Conservation (phyloP, 148 eudicot species). For the Selenicereus undatus region DNA sequence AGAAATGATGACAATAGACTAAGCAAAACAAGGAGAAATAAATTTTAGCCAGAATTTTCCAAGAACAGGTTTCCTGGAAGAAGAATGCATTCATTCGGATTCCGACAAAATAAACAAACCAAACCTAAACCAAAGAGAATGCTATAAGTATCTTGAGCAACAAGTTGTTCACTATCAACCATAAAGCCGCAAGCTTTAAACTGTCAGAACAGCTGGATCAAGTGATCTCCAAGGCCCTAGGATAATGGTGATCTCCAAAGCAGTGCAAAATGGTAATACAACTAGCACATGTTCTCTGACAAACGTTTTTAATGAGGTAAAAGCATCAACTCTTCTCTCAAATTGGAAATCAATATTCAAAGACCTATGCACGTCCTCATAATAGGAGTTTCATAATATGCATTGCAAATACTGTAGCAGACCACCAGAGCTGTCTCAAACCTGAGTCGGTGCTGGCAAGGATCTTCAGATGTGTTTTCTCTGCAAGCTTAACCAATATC, state of each 20-base stretch:
- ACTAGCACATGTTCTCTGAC: not conserved
- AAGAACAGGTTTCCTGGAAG: not conserved
- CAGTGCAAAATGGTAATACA: not conserved
- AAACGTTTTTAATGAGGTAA: not conserved
- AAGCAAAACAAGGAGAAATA: not conserved
- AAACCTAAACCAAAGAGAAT: not conserved
- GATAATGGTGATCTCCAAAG: not conserved
- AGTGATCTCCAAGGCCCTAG: not conserved
- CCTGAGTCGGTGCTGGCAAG: conserved; percentile 55
- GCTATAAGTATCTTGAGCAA: not conserved
- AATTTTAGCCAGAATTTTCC: not conserved
- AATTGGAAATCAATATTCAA: not conserved
- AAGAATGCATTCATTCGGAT: not conserved
- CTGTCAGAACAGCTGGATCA: not conserved
- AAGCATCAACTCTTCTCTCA: not conserved
- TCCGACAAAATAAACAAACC: not conserved
- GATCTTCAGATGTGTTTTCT: conserved; percentile 77
- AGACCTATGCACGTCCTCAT: not conserved
- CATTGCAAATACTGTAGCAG: not conserved
- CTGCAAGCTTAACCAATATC: conserved; percentile 79
- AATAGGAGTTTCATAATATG: not conserved
- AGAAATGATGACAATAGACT: not conserved
- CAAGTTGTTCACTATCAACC: not conserved
- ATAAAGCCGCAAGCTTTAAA: not conserved
- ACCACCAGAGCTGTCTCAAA: conserved; percentile 33